A percentile compares a stretch with the other conserved stretches of the same genome.
phyloP scores from a whole-genome alignment of 202 grass and related monocot species.

The Elaeis oleifera region DNA sequence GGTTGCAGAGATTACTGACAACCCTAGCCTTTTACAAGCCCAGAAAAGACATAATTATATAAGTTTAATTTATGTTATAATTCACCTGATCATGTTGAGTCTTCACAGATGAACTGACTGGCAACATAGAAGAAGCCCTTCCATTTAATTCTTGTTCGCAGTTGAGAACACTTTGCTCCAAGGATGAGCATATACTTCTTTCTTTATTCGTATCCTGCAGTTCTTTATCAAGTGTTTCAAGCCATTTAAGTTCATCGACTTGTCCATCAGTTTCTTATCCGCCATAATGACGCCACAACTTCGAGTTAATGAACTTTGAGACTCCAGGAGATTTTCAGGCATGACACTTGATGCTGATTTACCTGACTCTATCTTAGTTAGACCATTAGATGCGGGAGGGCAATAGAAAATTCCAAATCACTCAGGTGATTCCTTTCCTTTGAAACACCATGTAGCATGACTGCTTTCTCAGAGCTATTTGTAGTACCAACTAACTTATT shows the following conservation, averaged over 20 bases:
- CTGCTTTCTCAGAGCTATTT: neutral
- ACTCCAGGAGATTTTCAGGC: conserved; percentile 44
- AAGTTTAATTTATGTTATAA: no score
- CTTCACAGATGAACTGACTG: conserved; percentile 25
- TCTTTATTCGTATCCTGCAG: conserved; percentile 29
- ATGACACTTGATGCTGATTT: conserved; percentile 17
- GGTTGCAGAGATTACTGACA: no score
- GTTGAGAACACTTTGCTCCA: conserved; percentile 21
- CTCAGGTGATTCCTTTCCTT: neutral
- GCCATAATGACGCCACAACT: conserved; percentile 26
- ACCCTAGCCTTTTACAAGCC: no score
- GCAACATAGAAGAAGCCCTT: neutral
- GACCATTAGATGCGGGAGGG: conserved; percentile 8
- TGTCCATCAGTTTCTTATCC: conserved; percentile 37
- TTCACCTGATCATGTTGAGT: conserved; percentile 36
- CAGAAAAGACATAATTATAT: no score
- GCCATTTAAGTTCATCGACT: conserved; percentile 31
- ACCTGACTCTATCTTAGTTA: conserved; percentile 17
- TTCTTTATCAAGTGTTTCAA: conserved; percentile 31
- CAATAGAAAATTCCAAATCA: conserved; percentile 19
- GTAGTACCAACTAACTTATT: neutral
- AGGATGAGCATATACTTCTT: neutral
- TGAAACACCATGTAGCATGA: neutral
- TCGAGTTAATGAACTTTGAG: conserved; percentile 40
- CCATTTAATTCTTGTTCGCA: conserved; percentile 23